Evolutionary conservation across 2,329 filamentous ascomycete genomes (phyloP).

Genomic region (Chaetothyriales sp.): DNA sequence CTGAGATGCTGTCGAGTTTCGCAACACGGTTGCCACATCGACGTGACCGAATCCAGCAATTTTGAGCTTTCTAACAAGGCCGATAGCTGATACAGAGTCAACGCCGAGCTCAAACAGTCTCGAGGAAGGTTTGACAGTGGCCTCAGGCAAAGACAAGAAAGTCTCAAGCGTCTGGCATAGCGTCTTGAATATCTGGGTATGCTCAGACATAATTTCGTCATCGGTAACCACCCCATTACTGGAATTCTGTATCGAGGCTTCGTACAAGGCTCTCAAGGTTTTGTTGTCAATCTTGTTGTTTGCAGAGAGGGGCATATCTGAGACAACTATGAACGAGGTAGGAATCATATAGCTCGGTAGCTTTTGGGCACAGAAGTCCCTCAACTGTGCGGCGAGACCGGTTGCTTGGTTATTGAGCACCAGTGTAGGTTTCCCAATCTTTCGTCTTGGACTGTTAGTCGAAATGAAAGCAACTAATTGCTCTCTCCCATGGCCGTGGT

Average conservation of each 20-base stretch:
- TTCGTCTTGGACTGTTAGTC: slow-evolving; percentile 14
- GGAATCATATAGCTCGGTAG: slow-evolving; percentile 85
- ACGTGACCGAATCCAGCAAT: slow-evolving; percentile 46
- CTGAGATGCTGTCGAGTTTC: slow-evolving; percentile 30
- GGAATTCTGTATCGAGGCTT: slow-evolving; percentile 12
- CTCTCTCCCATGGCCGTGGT: slow-evolving; percentile 60
- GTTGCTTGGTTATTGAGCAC: slow-evolving; percentile 29
- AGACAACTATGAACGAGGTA: slow-evolving; percentile 62
- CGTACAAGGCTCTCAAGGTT: slow-evolving; percentile 53
- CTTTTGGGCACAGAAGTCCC: slow-evolving; percentile 51
- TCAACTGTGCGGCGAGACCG: slow-evolving; percentile 35
- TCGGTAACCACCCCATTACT: slow-evolving; percentile 27
- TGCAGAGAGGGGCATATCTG: slow-evolving; percentile 61
- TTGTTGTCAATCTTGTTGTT: slow-evolving; percentile 84
- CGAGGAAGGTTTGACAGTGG: slow-evolving; percentile 38
- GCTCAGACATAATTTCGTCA: slow-evolving; percentile 24
- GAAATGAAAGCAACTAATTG: slow-evolving; percentile 65
- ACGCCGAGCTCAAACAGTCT: slow-evolving; percentile 78
- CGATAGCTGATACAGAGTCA: slow-evolving; percentile 73
- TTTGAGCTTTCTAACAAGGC: slow-evolving; percentile 52
- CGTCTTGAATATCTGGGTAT: slow-evolving; percentile 35
- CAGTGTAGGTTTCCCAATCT: slow-evolving; percentile 10
- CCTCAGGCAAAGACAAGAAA: slow-evolving; percentile 33
- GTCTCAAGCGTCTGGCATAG: slow-evolving; percentile 33
- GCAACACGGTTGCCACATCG: slow-evolving; percentile 55